Conservation (phyloP, 257 asterid species). For the Craterostigma plantagineum region DNA sequence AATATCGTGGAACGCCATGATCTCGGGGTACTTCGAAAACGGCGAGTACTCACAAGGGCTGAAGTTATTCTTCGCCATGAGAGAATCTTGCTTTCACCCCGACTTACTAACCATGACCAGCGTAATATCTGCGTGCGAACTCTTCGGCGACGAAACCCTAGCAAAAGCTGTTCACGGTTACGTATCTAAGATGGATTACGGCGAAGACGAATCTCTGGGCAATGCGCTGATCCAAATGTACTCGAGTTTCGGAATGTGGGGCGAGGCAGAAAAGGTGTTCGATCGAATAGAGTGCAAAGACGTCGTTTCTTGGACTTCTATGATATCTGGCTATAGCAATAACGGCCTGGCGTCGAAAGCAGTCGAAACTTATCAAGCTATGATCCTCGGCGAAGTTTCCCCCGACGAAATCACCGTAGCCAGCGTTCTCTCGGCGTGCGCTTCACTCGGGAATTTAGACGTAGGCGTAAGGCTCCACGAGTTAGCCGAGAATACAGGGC, state of each 20-base stretch:
- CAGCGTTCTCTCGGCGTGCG: conserved; percentile 63
- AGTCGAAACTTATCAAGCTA: conserved; percentile 38
- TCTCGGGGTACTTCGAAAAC: conserved; percentile 68
- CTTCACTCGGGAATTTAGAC: conserved; percentile 51
- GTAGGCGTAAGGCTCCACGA: conserved; percentile 61
- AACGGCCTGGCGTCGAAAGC: conserved; percentile 52
- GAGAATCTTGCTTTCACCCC: conserved; percentile 43
- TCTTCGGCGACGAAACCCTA: conserved; percentile 41
- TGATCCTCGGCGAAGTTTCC: conserved; percentile 37
- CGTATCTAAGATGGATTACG: conserved; percentile 44
- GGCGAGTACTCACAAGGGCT: conserved; percentile 53
- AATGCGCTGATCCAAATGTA: conserved; percentile 78
- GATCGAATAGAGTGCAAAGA: conserved; percentile 43
- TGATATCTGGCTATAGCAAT: conserved; percentile 73
- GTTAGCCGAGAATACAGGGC: conserved; percentile 47
- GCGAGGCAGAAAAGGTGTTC: conserved; percentile 54
- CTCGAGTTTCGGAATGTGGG: conserved; percentile 46
- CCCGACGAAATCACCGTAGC: conserved; percentile 82
- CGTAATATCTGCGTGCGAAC: conserved; percentile 80
- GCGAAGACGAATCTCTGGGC: conserved; percentile 40
- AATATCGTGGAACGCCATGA: conserved; percentile 91
- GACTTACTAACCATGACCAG: conserved; percentile 91
- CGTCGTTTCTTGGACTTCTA: conserved; percentile 86
- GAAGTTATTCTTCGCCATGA: conserved; percentile 48
- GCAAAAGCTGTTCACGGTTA: conserved; percentile 74